Evolutionary conservation across 2,329 filamentous ascomycete genomes (phyloP), one percentile per base, ranked within the genome.

Genomic region (Aureobasidium vineae): DNA sequence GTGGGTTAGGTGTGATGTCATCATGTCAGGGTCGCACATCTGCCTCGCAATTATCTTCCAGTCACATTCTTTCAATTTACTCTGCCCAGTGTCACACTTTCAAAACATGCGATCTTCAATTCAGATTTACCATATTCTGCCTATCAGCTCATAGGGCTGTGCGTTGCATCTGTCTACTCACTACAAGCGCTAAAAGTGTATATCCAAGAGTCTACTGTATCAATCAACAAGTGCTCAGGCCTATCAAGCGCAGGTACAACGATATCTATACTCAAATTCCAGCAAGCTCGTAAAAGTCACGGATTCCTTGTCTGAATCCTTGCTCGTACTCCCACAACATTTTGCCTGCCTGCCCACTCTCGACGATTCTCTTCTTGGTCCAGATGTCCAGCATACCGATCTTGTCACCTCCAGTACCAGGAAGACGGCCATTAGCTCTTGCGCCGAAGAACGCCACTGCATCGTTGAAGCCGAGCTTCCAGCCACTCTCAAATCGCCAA

Each of bases 351-450:
- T 82, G 79, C 2, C 81, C 81, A 66, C 78, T 80, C 69, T 86
- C 84, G 38, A 78, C 70, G 47, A 87, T 73, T 40, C 85, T 79
- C 74, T 85, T 86, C 72, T 83, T 75, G 16, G 82, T 74, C 85
- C 85, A 87, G n/a, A 86, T 69, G 67, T 87, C 84, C 47, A 85
- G 68, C 72, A 80, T 82, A 8, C 85, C 85, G 73, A 87, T 84
- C 71, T 77, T 82, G 72, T 86, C 84, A 7, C 76, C 81, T 1
- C 78, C 79, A 5, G 43, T 52, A 50, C 72, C 74, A 5, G 50
- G 49, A 21, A 79, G 65, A 2, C 71, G 70, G 1, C 74, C 72
- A 52, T 77, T 72, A 49, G 73, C 72, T 40, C 78, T 76, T 69
- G 78, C 77, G 2, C 77, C 75, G 67, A 84, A 85, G 72, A 87